These are phyloP conservation scores for Moricandia arvensis DNA, from an alignment of 345 rosid species.

Conservation along the genomic window DNA sequence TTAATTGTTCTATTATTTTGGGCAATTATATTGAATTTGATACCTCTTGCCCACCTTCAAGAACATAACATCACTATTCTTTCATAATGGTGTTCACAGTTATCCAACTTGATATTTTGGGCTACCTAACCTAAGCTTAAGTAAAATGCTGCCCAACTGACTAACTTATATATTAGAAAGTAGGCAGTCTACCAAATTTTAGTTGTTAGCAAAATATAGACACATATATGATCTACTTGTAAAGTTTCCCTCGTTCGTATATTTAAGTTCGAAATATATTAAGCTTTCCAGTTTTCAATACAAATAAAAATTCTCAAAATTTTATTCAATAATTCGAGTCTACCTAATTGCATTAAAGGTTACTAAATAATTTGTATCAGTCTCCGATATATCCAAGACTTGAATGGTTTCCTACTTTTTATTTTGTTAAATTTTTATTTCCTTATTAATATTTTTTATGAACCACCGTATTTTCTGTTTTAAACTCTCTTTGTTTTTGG, in stretches of 20 bases:
- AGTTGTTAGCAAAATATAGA: not conserved
- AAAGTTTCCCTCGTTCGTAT: not conserved
- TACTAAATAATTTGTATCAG: not conserved
- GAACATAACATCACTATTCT: too few relatives aligned
- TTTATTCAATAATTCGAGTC: too few relatives aligned
- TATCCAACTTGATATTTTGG: not conserved
- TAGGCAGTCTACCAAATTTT: not conserved
- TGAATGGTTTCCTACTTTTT: not conserved
- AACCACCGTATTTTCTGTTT: not conserved
- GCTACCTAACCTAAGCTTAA: not conserved
- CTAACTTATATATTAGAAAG: not conserved
- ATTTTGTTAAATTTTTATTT: not conserved
- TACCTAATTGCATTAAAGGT: not conserved
- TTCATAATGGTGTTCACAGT: too few relatives aligned
- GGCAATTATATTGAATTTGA: too few relatives aligned
- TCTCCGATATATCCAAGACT: not conserved
- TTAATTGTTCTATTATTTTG: too few relatives aligned
- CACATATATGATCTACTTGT: not conserved
- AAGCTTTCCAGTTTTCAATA: too few relatives aligned
- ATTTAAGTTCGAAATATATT: too few relatives aligned
- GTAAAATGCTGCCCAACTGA: not conserved
- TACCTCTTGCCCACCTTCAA: too few relatives aligned
- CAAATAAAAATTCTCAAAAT: too few relatives aligned
- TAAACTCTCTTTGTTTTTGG: not conserved
- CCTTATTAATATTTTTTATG: not conserved